phyloP scores from a whole-genome alignment of 495 filamentous ascomycete species.

The Penicillium diatomitis region DNA sequence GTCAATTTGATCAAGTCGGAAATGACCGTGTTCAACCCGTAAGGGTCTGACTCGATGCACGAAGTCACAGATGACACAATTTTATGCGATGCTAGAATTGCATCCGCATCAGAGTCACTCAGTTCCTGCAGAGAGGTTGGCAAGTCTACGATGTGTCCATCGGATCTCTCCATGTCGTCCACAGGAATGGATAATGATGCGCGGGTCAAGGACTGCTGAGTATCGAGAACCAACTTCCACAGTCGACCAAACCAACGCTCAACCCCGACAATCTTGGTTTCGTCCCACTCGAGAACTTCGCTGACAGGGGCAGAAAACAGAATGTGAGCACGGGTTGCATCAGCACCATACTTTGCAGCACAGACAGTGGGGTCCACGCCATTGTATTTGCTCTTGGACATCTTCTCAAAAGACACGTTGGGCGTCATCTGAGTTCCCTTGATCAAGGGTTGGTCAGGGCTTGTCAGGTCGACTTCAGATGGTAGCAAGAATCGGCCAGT shows the following conservation, averaged over 20 bases:
- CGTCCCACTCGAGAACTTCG: conserved; percentile 83
- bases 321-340: conserved; percentile 77
- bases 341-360: conserved; percentile 66
- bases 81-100: conserved; percentile 55
- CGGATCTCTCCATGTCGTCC: conserved; percentile 9
- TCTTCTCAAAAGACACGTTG: conserved; percentile 70
- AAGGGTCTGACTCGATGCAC: conserved; percentile 56
- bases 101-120: conserved; percentile 42
- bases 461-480: conserved; percentile 59
- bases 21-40: conserved; percentile 70
- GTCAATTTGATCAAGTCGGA: conserved; percentile 74
- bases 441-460: conserved; percentile 48
- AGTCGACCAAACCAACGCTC: conserved; percentile 68
- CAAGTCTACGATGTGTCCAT: conserved; percentile 16
- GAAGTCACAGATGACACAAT: conserved; percentile 59
- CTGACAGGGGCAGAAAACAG: conserved; percentile 77
- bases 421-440: conserved; percentile 47
- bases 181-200: conserved; percentile 15
- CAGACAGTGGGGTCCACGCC: conserved; percentile 73
- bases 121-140: conserved; percentile 22
- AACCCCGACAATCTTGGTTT: conserved; percentile 69
- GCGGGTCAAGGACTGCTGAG: conserved; percentile 15
- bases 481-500: conserved; percentile 73
- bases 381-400: conserved; percentile 95
- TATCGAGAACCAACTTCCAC: conserved; percentile 45